Evolutionary conservation across 129 eudicot genomes (phyloP).

Genomic region (Smallanthus sonchifolius): DNA sequence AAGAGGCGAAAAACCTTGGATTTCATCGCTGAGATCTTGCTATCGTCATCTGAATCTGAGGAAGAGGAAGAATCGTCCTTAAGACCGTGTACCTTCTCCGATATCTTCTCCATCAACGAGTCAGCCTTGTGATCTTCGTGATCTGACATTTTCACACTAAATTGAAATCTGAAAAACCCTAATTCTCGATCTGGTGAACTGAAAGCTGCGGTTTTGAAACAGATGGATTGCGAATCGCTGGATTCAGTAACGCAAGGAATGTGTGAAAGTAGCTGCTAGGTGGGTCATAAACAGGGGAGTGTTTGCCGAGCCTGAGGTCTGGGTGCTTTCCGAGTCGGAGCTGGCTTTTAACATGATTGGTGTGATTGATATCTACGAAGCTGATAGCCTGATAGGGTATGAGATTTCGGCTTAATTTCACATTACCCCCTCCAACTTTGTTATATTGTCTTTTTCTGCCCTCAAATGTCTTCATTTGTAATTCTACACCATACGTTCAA

Average conservation of each 20-base stretch:
- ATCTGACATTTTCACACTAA: conserved; percentile 44
- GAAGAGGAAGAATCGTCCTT: conserved; percentile 64
- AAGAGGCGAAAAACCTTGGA: conserved; percentile 56
- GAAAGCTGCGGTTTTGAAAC: not conserved
- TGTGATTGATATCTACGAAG: not conserved
- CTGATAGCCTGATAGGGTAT: not conserved
- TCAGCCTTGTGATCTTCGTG: conserved; percentile 49
- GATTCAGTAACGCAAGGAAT: conserved; percentile 22
- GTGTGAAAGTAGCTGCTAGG: conserved; percentile 14
- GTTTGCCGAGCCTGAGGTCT: conserved; percentile 16
- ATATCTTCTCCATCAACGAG: conserved; percentile 59
- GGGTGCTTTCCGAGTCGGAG: conserved; percentile 13
- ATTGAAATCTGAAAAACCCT: conserved; percentile 13
- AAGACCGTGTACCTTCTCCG: conserved; percentile 47
- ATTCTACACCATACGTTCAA: no score
- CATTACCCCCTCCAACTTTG: not conserved
- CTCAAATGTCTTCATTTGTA: not conserved
- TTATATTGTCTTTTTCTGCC: not conserved
- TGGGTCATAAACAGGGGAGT: conserved; percentile 19
- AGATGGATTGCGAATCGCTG: not conserved
- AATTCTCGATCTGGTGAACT: not conserved
- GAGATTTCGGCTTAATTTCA: not conserved
- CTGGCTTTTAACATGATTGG: not conserved
- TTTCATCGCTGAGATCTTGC: conserved; percentile 45
- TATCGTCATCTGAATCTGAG: conserved; percentile 67